Evolutionary conservation across 768 basidiomycete genomes (phyloP).

Genomic region (Pisolithus microcarpus): DNA sequence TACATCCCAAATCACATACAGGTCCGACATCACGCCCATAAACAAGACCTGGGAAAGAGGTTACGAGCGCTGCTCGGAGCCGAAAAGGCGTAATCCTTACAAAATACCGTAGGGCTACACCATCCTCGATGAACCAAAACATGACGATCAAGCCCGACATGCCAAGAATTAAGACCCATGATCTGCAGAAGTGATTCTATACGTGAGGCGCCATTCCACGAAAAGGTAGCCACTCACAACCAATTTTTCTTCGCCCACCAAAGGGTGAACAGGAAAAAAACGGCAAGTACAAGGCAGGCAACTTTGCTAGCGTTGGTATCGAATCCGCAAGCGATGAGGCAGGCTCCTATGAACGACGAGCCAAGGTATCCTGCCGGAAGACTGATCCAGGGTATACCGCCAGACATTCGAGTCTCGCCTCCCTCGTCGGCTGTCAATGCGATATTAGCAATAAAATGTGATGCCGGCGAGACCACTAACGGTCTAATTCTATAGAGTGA

Average conservation of each 20-base stretch:
- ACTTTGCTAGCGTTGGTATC: conserved; percentile 85
- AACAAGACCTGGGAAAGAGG: conserved; percentile 52
- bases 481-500: conserved; percentile 80
- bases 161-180: conserved; percentile 70
- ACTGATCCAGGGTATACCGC: conserved; percentile 75
- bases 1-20: conserved; percentile 87
- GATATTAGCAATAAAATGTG: conserved; percentile 3
- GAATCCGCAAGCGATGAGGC: conserved; percentile 82
- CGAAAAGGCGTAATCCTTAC: conserved; percentile 32
- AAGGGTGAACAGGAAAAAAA: conserved; percentile 79
- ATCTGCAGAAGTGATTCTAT: conserved; percentile 33
- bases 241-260: conserved; percentile 81
- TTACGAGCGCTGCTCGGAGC: not conserved
- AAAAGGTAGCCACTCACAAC: conserved; percentile 45
- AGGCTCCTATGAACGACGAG: conserved; percentile 79
- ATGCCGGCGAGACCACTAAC: conserved; percentile 37
- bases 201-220: not conserved
- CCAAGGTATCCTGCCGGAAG: conserved; percentile 84
- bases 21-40: conserved; percentile 80
- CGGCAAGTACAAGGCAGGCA: conserved; percentile 71
- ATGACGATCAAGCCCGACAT: conserved; percentile 75
- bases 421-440: conserved; percentile 69
- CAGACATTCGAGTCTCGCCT: conserved; percentile 80
- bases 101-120: conserved; percentile 69
- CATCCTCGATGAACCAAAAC: conserved; percentile 78